Percentiles rank a stretch among this genome's conserved stretches.
phyloP scores from a whole-genome alignment of 768 basidiomycete genomes.

The Termitomyces sp. region DNA sequence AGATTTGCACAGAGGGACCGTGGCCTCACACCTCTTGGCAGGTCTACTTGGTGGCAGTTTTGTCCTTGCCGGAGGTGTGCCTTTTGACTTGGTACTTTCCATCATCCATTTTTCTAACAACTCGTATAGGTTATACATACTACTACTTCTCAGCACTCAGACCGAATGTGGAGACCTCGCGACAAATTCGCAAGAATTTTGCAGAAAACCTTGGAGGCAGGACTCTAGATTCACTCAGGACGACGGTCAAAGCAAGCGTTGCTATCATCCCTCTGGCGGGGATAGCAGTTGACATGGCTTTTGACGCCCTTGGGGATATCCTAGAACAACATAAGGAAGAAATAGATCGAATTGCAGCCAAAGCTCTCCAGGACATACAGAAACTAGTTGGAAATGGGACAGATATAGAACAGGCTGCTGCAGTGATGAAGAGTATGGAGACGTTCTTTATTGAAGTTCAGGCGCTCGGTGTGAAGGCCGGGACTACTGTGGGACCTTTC shows the following conservation, averaged over 20 bases:
- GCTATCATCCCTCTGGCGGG: conserved; percentile 32
- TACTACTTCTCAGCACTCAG: conserved; percentile 38
- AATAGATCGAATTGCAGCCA: conserved; percentile 27
- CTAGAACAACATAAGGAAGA: conserved; percentile 33
- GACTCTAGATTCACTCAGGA: conserved; percentile 31
- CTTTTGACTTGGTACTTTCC: background rate
- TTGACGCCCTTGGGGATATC: conserved; percentile 34
- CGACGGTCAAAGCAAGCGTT: conserved; percentile 34
- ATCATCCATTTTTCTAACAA: background rate
- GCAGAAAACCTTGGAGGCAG: conserved; percentile 18
- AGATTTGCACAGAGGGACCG: background rate
- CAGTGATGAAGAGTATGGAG: background rate
- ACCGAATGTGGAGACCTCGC: conserved; percentile 27
- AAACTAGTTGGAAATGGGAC: background rate
- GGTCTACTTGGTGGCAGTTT: background rate
- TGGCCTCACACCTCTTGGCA: conserved; percentile 3
- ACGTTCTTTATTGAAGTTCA: background rate
- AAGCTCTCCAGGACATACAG: conserved; percentile 30
- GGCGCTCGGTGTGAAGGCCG: background rate
- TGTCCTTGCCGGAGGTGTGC: background rate
- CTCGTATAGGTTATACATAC: conserved; percentile 26
- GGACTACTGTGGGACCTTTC: background rate
- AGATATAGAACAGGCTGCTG: background rate
- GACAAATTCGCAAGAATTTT: conserved; percentile 16
- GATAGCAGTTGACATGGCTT: conserved; percentile 32